phyloP scores from a whole-genome alignment of 495 filamentous ascomycete species.

The Neurospora cerealis region DNA sequence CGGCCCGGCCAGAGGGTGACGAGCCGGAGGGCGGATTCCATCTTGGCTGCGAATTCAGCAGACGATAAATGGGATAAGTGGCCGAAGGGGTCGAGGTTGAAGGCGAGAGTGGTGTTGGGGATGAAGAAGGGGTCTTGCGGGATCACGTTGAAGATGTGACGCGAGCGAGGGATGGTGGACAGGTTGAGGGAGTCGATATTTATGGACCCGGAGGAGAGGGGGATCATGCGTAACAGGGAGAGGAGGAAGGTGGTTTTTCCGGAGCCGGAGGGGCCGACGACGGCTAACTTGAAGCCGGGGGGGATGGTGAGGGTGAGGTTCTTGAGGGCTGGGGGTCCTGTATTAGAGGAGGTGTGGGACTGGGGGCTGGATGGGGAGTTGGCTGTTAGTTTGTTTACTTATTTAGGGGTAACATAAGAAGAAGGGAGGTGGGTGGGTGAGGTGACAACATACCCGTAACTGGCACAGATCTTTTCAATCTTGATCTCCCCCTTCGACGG shows the following conservation, averaged over 20 bases:
- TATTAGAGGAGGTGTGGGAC: background rate
- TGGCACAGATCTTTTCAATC: slow-evolving; percentile 14
- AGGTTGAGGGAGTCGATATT: slow-evolving; percentile 75
- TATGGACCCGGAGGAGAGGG: slow-evolving; percentile 60
- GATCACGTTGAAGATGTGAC: slow-evolving; percentile 5
- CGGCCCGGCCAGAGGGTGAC: slow-evolving; percentile 4
- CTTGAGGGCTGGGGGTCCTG: background rate
- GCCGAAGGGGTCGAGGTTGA: slow-evolving; percentile 32
- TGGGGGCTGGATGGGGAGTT: background rate
- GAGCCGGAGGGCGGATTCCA: background rate
- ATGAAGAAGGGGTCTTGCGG: slow-evolving; percentile 50
- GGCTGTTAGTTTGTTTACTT: background rate
- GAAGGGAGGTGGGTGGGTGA: background rate
- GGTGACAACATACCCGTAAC: slow-evolving; percentile 10
- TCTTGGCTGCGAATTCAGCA: slow-evolving; percentile 2
- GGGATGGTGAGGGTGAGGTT: slow-evolving; percentile 7
- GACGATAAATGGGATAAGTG: background rate
- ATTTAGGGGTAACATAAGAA: background rate
- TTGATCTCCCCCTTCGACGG: slow-evolving; percentile 13
- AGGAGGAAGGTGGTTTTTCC: slow-evolving; percentile 89
- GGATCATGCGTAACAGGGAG: slow-evolving; percentile 91
- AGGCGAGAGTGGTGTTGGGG: slow-evolving; percentile 19
- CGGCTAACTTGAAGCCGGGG: slow-evolving; percentile 13
- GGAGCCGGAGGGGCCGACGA: slow-evolving; percentile 20
- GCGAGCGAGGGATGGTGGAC: slow-evolving; percentile 45